These are phyloP conservation scores for Pseudotsuga menziesii DNA, from an alignment of 75 land plant genomes.

Conservation along the genomic window DNA sequence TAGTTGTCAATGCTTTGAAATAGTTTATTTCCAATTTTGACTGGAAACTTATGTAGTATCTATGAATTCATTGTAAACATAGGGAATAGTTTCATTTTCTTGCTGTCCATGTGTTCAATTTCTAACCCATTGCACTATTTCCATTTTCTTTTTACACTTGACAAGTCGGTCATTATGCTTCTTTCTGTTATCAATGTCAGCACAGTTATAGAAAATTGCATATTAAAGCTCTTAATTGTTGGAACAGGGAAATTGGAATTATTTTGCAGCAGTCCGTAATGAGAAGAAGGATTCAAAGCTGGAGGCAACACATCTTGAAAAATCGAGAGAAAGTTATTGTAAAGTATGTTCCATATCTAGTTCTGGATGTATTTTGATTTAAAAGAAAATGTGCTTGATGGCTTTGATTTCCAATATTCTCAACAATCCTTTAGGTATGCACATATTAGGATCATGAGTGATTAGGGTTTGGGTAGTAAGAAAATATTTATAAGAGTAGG, in stretches of 20 bases:
- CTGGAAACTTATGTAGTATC: neutral
- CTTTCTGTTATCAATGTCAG: neutral
- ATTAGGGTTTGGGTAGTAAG: too few species aligned
- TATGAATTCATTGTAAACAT: neutral
- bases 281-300: slow-evolving; percentile 85
- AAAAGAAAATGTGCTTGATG: too few species aligned
- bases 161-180: neutral
- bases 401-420: too few species aligned
- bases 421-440: too few species aligned
- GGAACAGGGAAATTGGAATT: slow-evolving; percentile 94
- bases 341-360: slow-evolving; percentile 37
- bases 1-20: neutral
- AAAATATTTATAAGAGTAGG: too few species aligned
- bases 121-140: too few species aligned
- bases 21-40: neutral
- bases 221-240: neutral
- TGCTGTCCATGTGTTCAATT: too few species aligned
- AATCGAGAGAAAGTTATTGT: slow-evolving; percentile 77
- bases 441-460: too few species aligned
- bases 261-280: slow-evolving; percentile 78
- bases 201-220: too few species aligned
- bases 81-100: too few species aligned
- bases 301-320: slow-evolving; percentile 96
- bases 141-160: neutral
- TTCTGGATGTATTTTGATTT: too few species aligned